Percentiles rank a stretch among this genome's conserved stretches.
These are phyloP conservation scores for Pachysandra terminalis DNA, from an alignment of 164 flowering plant genomes.

Conservation along the genomic window DNA sequence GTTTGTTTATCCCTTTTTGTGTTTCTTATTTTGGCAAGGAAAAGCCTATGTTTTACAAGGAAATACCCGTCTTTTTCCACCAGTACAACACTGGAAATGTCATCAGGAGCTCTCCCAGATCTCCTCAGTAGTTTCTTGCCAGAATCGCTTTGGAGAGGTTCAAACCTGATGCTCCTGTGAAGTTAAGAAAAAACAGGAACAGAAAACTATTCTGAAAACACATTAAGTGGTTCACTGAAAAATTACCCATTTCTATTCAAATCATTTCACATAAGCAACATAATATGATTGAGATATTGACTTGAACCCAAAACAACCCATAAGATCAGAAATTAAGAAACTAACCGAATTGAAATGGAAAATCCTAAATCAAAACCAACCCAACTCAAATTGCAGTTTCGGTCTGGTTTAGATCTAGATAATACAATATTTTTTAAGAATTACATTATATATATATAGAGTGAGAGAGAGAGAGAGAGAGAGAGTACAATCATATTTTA, in stretches of 20 bases:
- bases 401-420: too few relatives aligned
- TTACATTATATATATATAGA: too few relatives aligned
- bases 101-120: constrained; percentile 92
- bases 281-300: neutral
- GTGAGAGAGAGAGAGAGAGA: too few relatives aligned
- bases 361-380: too few relatives aligned
- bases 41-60: neutral
- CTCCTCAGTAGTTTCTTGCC: constrained; percentile 75
- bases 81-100: constrained; percentile 96
- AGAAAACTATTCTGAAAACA: neutral
- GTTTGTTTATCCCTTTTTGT: neutral
- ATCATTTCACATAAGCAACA: neutral
- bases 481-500: too few relatives aligned
- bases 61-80: constrained; percentile 78
- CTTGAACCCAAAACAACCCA: neutral
- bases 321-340: neutral
- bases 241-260: too few relatives aligned
- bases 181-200: neutral
- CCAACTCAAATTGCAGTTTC: too few relatives aligned
- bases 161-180: constrained; percentile 70
- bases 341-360: too few relatives aligned
- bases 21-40: neutral
- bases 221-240: too few relatives aligned
- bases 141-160: constrained; percentile 88
- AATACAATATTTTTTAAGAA: too few relatives aligned